phyloP scores from a whole-genome alignment of 2,329 filamentous ascomycete species.

The Colletotrichum melonis region DNA sequence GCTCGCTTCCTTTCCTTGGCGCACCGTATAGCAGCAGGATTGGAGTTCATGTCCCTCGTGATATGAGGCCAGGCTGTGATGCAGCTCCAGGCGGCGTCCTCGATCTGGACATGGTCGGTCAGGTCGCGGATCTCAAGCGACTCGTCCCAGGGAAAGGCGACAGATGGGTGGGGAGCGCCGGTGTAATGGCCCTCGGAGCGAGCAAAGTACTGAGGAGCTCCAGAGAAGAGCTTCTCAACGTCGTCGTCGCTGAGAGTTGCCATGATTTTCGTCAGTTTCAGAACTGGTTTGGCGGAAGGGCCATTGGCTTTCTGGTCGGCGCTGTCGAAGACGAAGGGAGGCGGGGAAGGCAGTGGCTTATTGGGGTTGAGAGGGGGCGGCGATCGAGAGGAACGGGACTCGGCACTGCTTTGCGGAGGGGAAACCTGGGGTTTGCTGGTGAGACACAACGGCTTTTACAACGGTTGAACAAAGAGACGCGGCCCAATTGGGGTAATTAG shows the following conservation, averaged over 20 bases:
- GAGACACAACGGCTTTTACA: constrained; percentile 34
- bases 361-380: constrained; percentile 58
- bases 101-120: constrained; percentile 72
- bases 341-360: constrained; percentile 68
- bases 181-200: constrained; percentile 69
- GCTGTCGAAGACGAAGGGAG: constrained; percentile 53
- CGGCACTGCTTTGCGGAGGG: constrained; percentile 36
- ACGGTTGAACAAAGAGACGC: constrained; percentile 27
- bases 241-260: constrained; percentile 68
- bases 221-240: constrained; percentile 78
- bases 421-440: constrained; percentile 36
- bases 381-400: constrained; percentile 34
- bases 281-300: constrained; percentile 53
- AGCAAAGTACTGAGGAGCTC: constrained; percentile 79
- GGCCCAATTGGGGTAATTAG: constrained; percentile 19
- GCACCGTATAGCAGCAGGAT: constrained; percentile 55
- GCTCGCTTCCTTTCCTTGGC: constrained; percentile 59
- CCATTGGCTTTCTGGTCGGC: constrained; percentile 53
- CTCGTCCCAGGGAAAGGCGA: constrained; percentile 76
- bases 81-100: constrained; percentile 71
- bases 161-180: constrained; percentile 70
- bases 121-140: constrained; percentile 70
- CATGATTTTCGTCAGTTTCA: constrained; percentile 70
- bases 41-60: constrained; percentile 60
- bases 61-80: constrained; percentile 74